Percentiles rank a stretch among this genome's conserved stretches.
Evolutionary conservation across 306 rosid genomes (phyloP).

Genomic region (Albizia julibrissin): DNA sequence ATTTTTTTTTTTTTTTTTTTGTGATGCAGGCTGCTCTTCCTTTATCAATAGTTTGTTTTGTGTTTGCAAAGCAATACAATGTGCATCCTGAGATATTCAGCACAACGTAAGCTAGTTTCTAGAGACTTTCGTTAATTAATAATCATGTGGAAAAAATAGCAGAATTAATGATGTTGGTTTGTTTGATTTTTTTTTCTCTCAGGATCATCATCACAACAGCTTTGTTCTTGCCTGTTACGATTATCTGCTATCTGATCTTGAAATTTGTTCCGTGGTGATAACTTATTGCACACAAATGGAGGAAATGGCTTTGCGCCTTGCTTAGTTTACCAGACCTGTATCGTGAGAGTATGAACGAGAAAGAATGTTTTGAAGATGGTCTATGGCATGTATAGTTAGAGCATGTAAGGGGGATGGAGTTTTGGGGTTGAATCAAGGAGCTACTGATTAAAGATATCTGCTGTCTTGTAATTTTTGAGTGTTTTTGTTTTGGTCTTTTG

Average conservation of each 20-base stretch:
- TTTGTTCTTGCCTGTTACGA: slow-evolving; percentile 9
- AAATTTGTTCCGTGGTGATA: background rate
- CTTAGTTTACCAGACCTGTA: background rate
- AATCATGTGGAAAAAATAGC: background rate
- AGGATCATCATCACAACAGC: slow-evolving; percentile 21
- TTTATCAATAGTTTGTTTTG: slow-evolving; percentile 23
- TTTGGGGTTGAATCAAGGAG: background rate
- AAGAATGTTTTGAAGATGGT: background rate
- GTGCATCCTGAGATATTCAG: slow-evolving; percentile 32
- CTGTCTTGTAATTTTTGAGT: background rate
- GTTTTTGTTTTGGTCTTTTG: background rate
- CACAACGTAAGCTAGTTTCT: slow-evolving; percentile 29
- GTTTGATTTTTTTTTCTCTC: background rate
- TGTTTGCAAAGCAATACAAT: slow-evolving; percentile 32
- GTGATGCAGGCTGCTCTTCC: slow-evolving; percentile 37
- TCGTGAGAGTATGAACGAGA: background rate
- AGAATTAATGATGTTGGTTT: background rate
- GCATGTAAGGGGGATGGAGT: background rate
- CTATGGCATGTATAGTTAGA: background rate
- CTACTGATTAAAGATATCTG: background rate
- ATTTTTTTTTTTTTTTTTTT: background rate
- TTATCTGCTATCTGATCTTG: slow-evolving; percentile 11
- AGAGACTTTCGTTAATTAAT: background rate
- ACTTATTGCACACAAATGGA: background rate
- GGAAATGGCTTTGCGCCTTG: background rate